Conservation (phyloP, 768 basidiomycete genomes). For the Trametes sanguinea region DNA sequence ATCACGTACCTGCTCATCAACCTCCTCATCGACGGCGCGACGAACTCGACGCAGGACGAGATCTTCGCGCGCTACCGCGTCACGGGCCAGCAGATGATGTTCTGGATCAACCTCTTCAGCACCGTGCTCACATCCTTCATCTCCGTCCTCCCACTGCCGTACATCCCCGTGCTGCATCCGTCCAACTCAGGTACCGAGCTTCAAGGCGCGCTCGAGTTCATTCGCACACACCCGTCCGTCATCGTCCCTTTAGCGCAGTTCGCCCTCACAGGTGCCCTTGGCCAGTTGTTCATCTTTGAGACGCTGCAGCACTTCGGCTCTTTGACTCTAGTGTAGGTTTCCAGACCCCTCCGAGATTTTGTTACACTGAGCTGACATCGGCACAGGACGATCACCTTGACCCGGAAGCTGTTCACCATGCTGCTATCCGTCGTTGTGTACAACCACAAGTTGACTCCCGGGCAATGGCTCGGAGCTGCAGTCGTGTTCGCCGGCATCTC, state of each 20-base stretch:
- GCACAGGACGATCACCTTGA: conserved; percentile 87
- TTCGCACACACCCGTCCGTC: conserved; percentile 75
- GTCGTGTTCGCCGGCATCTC: conserved; percentile 96
- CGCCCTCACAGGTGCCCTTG: conserved; percentile 87
- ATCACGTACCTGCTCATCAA: conserved; percentile 80
- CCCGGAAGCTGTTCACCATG: conserved; percentile 98
- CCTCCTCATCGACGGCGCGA: conserved; percentile 87
- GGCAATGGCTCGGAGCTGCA: conserved; percentile 92
- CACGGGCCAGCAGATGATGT: conserved; percentile 98
- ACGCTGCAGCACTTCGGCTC: conserved; percentile 91
- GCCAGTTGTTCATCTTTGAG: conserved; percentile 98
- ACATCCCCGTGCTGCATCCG: conserved; percentile 82
- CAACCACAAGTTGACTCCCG: conserved; percentile 76
- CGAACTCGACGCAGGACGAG: conserved; percentile 96
- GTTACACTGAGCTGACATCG: background rate
- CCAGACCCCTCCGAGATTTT: too few species aligned
- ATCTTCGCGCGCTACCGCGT: conserved; percentile 79
- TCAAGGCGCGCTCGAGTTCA: conserved; percentile 66
- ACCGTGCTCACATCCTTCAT: conserved; percentile 72
- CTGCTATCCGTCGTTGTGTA: conserved; percentile 91
- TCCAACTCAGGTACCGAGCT: conserved; percentile 66
- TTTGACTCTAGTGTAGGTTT: conserved; percentile 80
- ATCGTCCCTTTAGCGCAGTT: conserved; percentile 77
- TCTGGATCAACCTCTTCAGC: conserved; percentile 92
- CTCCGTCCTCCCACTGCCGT: conserved; percentile 71